Evolutionary conservation across 805 yeast species (phyloP), one percentile per base, ranked within the genome.

Genomic region (Wickerhamomyces sydowiorum): DNA sequence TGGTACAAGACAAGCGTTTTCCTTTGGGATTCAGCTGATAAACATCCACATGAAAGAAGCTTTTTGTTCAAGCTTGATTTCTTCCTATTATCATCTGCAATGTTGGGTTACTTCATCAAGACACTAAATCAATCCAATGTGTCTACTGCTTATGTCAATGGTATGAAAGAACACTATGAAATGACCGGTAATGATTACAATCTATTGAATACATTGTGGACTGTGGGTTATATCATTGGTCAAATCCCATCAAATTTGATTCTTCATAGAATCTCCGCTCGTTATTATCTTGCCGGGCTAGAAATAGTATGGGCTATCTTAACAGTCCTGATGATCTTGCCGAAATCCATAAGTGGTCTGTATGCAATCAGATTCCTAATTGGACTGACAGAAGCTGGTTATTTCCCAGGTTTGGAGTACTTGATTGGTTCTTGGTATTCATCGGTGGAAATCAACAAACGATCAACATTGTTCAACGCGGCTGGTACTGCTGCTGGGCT

Each of bases 211-310:
- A 65, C 78, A 0, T 46, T 66, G 21, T 74, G 70, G 69, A 68
- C 78, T 1, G 69, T 70, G 13, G 80, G 80, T 3, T 74, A 74
- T 44, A 66, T 73, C 35, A 52, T 75, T 38, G 78, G 78, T 3
- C 75, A 69, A 45, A 61, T 73, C 18, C 80, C 79, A 7, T 65
- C 75, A 1, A 68, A 68, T 36, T 50, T 61, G 44, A 55, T 73
- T 15, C 52, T 72, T 33, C 72, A 67, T 47, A 53, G 65, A 31
- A 57, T 70, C 13, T 63, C 72, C 13, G 72, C 75, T n/a, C 52
- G 76, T 30, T 69, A 58, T 44, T 72, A 68, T 45, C 51, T 74
- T 33, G 76, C 73, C 3, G 61, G 65, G 2, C 47, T 72, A 39
- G 76, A 73, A 47, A 37, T 73, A 14, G 36, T 61, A 8, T 74